A percentile compares a stretch with the other conserved stretches of the same genome.
Evolutionary conservation across 83 land plant genomes (phyloP).

Genomic region (Picea abies): DNA sequence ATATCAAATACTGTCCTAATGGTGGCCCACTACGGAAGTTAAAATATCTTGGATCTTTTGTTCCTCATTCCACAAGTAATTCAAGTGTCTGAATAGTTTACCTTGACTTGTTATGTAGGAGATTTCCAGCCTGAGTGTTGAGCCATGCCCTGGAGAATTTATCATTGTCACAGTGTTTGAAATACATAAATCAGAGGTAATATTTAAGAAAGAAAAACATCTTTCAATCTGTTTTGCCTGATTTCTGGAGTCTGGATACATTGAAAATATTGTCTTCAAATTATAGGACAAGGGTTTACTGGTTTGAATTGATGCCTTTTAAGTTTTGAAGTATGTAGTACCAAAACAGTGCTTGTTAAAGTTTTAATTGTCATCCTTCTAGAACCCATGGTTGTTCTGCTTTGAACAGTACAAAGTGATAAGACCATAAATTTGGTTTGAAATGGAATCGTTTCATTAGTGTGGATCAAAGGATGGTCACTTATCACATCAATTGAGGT

Average conservation of each 20-base stretch:
- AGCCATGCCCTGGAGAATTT: slow-evolving; percentile 78
- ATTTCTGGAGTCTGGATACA: background rate
- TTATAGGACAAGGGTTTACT: background rate
- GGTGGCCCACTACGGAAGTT: background rate
- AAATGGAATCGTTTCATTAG: background rate
- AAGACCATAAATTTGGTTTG: background rate
- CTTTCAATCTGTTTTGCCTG: background rate
- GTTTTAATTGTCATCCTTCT: background rate
- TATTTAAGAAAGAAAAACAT: background rate
- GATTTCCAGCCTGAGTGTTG: slow-evolving; percentile 92
- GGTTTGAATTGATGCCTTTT: background rate
- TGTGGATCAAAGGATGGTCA: background rate
- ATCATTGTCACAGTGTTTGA: slow-evolving; percentile 87
- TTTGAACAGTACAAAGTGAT: background rate
- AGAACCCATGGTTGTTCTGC: background rate
- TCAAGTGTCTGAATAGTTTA: too few species aligned
- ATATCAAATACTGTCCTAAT: too few species aligned
- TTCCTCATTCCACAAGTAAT: background rate
- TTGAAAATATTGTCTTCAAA: background rate
- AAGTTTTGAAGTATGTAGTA: background rate
- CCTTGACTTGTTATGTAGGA: slow-evolving; percentile 55
- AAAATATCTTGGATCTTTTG: background rate
- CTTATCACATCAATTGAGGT: background rate
- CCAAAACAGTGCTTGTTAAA: background rate
- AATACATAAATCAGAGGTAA: slow-evolving; percentile 71